Evolutionary conservation across 148 eudicot genomes (phyloP).

Genomic region (Fallopia convolvulus): DNA sequence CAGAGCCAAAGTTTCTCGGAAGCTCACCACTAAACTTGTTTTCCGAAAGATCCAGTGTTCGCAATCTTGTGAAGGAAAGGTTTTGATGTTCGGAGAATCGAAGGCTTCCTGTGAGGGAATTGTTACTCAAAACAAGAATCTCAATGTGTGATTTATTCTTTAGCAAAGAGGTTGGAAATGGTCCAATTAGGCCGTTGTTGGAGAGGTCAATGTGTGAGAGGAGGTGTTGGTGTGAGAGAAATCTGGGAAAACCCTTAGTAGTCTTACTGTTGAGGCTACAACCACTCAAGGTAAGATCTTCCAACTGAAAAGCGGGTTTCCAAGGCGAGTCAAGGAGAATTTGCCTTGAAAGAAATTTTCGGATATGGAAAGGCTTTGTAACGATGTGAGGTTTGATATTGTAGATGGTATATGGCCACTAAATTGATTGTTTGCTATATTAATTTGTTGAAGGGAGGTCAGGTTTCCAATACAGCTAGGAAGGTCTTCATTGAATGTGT

Average conservation of each 20-base stretch:
- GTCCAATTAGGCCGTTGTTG: not conserved
- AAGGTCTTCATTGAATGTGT: not conserved
- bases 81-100: not conserved
- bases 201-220: constrained; percentile 6
- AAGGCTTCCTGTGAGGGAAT: not conserved
- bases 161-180: constrained; percentile 15
- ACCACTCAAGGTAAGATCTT: not conserved
- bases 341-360: not conserved
- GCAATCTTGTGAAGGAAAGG: not conserved
- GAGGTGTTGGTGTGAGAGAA: not conserved
- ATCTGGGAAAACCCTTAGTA: not conserved
- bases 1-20: constrained; percentile 1
- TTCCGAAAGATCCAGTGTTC: not conserved
- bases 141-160: not conserved
- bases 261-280: not conserved
- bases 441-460: not conserved
- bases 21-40: constrained; percentile 16
- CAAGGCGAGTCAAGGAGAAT: not conserved
- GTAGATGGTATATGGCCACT: not conserved
- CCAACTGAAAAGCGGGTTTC: not conserved
- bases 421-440: not conserved
- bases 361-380: not conserved
- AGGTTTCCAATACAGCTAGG: not conserved
- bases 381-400: not conserved
- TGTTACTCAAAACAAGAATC: not conserved